Percentiles rank a stretch among this genome's conserved stretches.
These are phyloP conservation scores for Chalara sp. DNA, from an alignment of 2,329 filamentous ascomycete species.

Conservation along the genomic window DNA sequence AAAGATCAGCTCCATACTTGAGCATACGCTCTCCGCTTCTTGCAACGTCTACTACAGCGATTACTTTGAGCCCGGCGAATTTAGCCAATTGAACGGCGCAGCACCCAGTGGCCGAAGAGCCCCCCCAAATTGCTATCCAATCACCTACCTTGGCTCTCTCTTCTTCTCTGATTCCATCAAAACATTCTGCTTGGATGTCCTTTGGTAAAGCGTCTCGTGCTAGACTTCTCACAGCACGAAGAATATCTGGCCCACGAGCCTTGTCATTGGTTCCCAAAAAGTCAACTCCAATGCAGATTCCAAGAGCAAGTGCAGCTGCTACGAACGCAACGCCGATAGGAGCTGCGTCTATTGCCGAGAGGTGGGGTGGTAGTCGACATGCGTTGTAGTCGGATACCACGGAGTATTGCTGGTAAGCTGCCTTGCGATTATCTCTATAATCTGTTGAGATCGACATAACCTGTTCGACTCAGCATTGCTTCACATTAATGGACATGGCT, in stretches of 20 bases:
- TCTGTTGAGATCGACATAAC: constrained; percentile 25
- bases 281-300: constrained; percentile 63
- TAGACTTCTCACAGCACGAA: constrained; percentile 40
- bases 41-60: constrained; percentile 59
- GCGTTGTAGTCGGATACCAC: constrained; percentile 34
- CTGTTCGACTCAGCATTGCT: constrained; percentile 23
- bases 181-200: constrained; percentile 58
- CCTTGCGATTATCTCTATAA: constrained; percentile 24
- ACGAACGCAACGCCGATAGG: constrained; percentile 36
- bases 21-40: constrained; percentile 56
- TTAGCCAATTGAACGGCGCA: constrained; percentile 62
- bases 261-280: constrained; percentile 43
- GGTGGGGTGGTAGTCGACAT: constrained; percentile 17
- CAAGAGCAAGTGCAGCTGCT: constrained; percentile 58
- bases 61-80: constrained; percentile 56
- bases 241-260: constrained; percentile 46
- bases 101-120: constrained; percentile 63
- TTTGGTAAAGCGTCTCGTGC: constrained; percentile 42
- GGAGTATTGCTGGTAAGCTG: constrained; percentile 39
- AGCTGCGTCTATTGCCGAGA: constrained; percentile 17
- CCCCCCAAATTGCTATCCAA: constrained; percentile 71
- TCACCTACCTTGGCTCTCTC: constrained; percentile 56
- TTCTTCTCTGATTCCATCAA: constrained; percentile 41
- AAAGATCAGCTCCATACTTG: constrained; percentile 47
- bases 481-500: constrained; percentile 15